Conservation (phyloP, 257 asterid genomes). For the Knoxia roxburghii region DNA sequence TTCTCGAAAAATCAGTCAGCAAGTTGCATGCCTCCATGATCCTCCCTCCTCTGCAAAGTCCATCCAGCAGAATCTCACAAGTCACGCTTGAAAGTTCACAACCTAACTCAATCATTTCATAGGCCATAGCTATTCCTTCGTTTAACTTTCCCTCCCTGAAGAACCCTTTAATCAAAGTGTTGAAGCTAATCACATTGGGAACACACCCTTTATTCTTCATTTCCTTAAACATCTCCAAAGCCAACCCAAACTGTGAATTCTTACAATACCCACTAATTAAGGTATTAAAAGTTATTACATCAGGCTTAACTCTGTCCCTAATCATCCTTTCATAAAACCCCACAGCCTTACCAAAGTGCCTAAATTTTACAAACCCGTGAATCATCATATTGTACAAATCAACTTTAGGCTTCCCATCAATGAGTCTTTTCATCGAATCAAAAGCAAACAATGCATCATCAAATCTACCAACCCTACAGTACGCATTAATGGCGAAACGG, state of each 20-base stretch:
- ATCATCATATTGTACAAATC: slow-evolving; percentile 62
- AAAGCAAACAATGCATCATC: slow-evolving; percentile 58
- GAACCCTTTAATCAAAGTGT: slow-evolving; percentile 77
- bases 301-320: slow-evolving; percentile 64
- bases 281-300: slow-evolving; percentile 62
- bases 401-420: slow-evolving; percentile 70
- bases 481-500: slow-evolving; percentile 56
- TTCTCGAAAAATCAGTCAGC: slow-evolving; percentile 50
- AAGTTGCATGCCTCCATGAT: slow-evolving; percentile 47
- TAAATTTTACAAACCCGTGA: slow-evolving; percentile 65
- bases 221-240: slow-evolving; percentile 67
- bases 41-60: slow-evolving; percentile 57
- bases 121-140: slow-evolving; percentile 71
- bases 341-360: slow-evolving; percentile 42
- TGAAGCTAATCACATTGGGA: slow-evolving; percentile 87
- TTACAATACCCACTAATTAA: slow-evolving; percentile 76
- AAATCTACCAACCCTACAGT: slow-evolving; percentile 57
- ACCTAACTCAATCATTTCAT: slow-evolving; percentile 75
- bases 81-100: slow-evolving; percentile 64
- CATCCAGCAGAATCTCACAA: slow-evolving; percentile 75
- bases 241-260: slow-evolving; percentile 42
- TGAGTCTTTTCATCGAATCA: slow-evolving; percentile 58
- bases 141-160: slow-evolving; percentile 64
- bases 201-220: slow-evolving; percentile 78
- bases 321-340: slow-evolving; percentile 60